phyloP scores from a whole-genome alignment of 2,329 filamentous ascomycete genomes.

The Periconia sp. region DNA sequence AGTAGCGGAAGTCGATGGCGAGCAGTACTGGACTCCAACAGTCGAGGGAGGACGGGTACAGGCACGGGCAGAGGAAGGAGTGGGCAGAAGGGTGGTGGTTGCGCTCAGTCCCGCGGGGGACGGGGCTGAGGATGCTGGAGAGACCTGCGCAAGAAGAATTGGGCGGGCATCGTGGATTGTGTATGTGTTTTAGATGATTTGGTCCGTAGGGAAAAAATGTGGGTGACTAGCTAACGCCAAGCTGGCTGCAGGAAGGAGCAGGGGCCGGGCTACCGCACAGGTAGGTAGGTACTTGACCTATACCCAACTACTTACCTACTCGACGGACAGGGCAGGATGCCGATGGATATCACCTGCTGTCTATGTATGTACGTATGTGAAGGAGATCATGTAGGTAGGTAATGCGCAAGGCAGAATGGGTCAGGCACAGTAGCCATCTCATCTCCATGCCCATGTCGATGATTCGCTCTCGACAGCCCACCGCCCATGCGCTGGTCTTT shows the following conservation, averaged over 20 bases:
- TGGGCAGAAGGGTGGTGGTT: constrained; percentile 16
- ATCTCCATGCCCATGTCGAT: too few relatives aligned
- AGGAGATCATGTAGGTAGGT: not conserved
- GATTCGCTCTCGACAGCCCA: too few relatives aligned
- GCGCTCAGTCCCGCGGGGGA: constrained; percentile 53
- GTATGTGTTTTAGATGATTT: constrained; percentile 38
- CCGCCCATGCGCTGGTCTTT: too few relatives aligned
- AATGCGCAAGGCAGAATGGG: not conserved
- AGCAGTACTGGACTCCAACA: too few relatives aligned
- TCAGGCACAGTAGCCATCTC: not conserved
- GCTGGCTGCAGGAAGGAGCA: not conserved
- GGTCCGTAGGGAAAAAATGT: constrained; percentile 30
- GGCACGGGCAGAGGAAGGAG: not conserved
- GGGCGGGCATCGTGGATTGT: constrained; percentile 42
- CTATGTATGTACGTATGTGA: too few relatives aligned
- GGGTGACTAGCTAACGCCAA: constrained; percentile 19
- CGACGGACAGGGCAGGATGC: too few relatives aligned
- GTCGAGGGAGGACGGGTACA: too few relatives aligned
- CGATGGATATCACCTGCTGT: too few relatives aligned
- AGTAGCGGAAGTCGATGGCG: not conserved
- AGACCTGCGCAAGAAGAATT: constrained; percentile 45
- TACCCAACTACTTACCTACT: too few relatives aligned
- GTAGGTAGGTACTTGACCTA: too few relatives aligned
- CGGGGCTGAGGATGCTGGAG: constrained; percentile 51
- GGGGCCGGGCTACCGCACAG: not conserved